A percentile compares a stretch with the other conserved stretches of the same genome.
These are phyloP conservation scores for Rhizopogon rudus DNA, from an alignment of 768 basidiomycete species.

Conservation along the genomic window DNA sequence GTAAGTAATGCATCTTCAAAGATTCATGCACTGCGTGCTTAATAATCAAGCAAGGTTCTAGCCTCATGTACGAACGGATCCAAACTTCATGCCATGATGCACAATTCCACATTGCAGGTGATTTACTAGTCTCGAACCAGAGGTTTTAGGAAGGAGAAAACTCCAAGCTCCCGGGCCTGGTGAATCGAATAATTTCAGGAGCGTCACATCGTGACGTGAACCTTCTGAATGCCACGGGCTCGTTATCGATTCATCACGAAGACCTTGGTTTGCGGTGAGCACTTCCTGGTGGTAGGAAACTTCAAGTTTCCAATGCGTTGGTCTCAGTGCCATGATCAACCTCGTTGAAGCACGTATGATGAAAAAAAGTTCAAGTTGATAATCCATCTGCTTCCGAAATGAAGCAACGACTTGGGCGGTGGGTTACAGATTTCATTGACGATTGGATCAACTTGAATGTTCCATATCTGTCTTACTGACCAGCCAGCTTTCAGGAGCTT, in stretches of 20 bases:
- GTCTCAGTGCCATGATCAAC: not conserved
- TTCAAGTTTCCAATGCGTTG: not conserved
- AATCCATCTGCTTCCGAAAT: slow-evolving; percentile 1
- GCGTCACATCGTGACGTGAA: too few relatives aligned
- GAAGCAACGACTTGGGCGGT: not conserved
- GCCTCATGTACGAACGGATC: too few relatives aligned
- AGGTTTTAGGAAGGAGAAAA: too few relatives aligned
- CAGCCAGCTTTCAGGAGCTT: not conserved
- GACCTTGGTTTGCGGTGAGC: not conserved
- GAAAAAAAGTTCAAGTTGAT: not conserved
- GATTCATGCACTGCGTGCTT: too few relatives aligned
- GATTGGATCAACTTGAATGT: not conserved
- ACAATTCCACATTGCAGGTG: too few relatives aligned
- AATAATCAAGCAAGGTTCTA: too few relatives aligned
- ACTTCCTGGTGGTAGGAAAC: not conserved
- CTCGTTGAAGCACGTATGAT: not conserved
- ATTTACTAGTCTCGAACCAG: too few relatives aligned
- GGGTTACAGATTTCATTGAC: not conserved
- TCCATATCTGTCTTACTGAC: not conserved
- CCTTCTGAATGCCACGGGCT: not conserved
- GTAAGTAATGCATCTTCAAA: too few relatives aligned
- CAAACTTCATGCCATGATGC: too few relatives aligned
- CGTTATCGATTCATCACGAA: not conserved
- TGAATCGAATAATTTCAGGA: not conserved
- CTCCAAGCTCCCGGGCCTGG: too few relatives aligned